These are phyloP conservation scores for Babesia bigemina DNA, from an alignment of 169 alveolate species.

Conservation along the genomic window DNA sequence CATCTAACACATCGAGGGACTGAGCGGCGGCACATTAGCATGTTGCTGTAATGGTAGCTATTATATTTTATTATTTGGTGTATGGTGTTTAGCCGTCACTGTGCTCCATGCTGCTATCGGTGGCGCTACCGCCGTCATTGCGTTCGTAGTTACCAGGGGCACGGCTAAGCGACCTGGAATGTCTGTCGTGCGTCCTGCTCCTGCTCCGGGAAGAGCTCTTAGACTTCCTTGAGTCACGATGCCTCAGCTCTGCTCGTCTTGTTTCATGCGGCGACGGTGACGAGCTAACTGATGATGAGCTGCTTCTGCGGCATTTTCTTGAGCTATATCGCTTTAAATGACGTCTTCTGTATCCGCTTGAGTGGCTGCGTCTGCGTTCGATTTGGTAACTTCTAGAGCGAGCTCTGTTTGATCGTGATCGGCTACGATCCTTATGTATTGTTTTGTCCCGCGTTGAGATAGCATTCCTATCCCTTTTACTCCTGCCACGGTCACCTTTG, in stretches of 20 bases:
- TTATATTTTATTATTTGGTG: background rate
- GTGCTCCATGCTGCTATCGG: constrained; percentile 51
- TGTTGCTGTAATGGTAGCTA: background rate
- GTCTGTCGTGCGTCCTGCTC: background rate
- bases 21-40: background rate
- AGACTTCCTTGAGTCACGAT: background rate
- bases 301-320: background rate
- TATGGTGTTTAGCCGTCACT: constrained; percentile 14
- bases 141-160: background rate
- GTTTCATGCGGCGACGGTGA: background rate
- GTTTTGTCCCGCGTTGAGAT: background rate
- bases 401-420: constrained; percentile 1
- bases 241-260: background rate
- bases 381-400: constrained; percentile 7
- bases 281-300: constrained; percentile 2
- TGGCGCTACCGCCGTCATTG: background rate
- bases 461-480: background rate
- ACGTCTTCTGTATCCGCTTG: constrained; percentile 4
- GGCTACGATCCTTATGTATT: background rate
- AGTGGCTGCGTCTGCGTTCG: constrained; percentile 14
- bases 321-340: background rate
- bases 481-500: background rate
- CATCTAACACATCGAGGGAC: background rate
- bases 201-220: background rate
- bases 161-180: background rate